These are phyloP conservation scores for Lecanicillium sp. DNA, from an alignment of 2,329 filamentous ascomycete genomes.

Conservation along the genomic window DNA sequence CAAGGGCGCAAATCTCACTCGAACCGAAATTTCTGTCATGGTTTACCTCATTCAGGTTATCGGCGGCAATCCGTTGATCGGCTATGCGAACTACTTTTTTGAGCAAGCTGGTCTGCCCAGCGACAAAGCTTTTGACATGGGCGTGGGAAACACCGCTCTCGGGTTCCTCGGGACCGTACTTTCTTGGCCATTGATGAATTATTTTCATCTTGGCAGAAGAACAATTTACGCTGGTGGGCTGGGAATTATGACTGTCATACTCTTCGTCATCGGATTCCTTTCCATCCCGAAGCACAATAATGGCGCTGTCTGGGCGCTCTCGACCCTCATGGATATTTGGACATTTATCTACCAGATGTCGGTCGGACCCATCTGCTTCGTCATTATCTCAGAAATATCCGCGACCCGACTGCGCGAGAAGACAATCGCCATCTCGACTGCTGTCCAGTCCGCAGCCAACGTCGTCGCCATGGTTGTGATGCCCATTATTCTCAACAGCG, in stretches of 20 bases:
- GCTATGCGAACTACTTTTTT: conserved; percentile 48
- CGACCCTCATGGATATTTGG: conserved; percentile 35
- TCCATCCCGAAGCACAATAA: conserved; percentile 28
- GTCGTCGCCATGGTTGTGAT: conserved; percentile 18
- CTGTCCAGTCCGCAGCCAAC: conserved; percentile 19
- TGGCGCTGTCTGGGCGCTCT: conserved; percentile 31
- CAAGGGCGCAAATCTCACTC: conserved; percentile 41
- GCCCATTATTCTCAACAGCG: conserved; percentile 21
- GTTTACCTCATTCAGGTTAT: conserved; percentile 61
- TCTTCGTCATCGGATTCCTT: conserved; percentile 37
- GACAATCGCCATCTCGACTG: conserved; percentile 26
- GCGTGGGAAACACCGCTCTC: conserved; percentile 33
- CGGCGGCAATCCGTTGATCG: conserved; percentile 57
- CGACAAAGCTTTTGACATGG: conserved; percentile 21
- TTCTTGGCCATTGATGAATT: conserved; percentile 36
- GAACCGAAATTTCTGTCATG: conserved; percentile 52
- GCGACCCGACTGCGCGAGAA: conserved; percentile 28
- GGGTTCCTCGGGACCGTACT: conserved; percentile 35
- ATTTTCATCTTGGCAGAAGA: conserved; percentile 31
- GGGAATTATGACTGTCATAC: conserved; percentile 27
- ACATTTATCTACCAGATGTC: conserved; percentile 36
- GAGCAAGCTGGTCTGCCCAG: conserved; percentile 25
- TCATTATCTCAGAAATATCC: conserved; percentile 34
- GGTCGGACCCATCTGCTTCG: conserved; percentile 37
- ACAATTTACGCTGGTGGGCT: conserved; percentile 29